Evolutionary conservation across 2,329 filamentous ascomycete species (phyloP).

Genomic region (Fusarium setosum): DNA sequence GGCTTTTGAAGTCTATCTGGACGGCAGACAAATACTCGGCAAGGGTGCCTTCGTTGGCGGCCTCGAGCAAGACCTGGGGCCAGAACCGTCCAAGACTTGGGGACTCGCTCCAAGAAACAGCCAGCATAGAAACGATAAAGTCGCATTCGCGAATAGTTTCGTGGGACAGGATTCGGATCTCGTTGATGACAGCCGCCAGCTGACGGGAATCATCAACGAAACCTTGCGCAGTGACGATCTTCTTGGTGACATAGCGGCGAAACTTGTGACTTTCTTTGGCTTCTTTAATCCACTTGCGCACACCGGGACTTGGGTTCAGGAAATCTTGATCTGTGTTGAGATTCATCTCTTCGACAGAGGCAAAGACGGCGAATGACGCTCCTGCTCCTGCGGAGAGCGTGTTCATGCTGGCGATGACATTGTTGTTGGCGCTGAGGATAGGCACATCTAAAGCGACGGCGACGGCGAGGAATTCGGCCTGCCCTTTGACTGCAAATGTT

Average conservation of each 20-base stretch:
- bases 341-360: neutral
- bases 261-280: neutral
- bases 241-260: neutral
- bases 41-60: neutral
- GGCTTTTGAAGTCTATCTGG: neutral
- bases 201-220: neutral
- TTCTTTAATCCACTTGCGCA: neutral
- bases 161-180: neutral
- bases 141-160: neutral
- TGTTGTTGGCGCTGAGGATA: neutral
- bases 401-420: neutral
- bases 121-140: conserved; percentile 3
- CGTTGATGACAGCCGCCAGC: neutral
- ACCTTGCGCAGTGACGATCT: neutral
- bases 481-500: neutral
- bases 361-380: neutral
- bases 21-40: neutral
- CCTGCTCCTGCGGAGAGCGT: neutral
- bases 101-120: neutral
- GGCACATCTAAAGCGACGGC: neutral
- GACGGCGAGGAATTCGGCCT: conserved; percentile 3
- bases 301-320: neutral
- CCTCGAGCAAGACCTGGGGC: conserved; percentile 1
- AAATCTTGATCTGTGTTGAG: neutral
- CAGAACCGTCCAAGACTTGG: neutral